Evolutionary conservation across 495 filamentous ascomycete species (phyloP).

Genomic region (Hypoxylon perforatum): DNA sequence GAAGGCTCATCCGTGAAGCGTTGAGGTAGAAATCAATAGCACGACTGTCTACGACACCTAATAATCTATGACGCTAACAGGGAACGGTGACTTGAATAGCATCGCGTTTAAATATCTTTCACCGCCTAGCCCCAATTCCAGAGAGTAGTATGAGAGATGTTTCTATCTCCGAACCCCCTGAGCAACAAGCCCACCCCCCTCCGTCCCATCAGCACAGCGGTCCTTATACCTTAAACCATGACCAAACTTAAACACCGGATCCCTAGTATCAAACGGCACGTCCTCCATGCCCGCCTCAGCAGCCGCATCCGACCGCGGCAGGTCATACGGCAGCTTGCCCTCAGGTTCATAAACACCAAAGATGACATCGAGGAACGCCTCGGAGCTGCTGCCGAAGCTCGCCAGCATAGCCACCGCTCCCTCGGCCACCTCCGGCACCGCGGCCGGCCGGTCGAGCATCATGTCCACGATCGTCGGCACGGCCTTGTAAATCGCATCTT

Average conservation of each 20-base stretch:
- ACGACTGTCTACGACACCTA: too few species aligned
- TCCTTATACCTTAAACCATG: slow-evolving; percentile 35
- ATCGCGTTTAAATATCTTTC: too few species aligned
- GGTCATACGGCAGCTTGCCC: slow-evolving; percentile 38
- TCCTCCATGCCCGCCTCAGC: slow-evolving; percentile 30
- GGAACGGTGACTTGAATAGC: too few species aligned
- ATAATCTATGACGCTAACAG: too few species aligned
- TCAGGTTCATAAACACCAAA: slow-evolving; percentile 40
- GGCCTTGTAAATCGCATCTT: slow-evolving; percentile 43
- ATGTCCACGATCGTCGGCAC: slow-evolving; percentile 48
- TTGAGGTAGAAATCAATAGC: too few species aligned
- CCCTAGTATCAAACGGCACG: slow-evolving; percentile 39
- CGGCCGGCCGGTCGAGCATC: slow-evolving; percentile 46
- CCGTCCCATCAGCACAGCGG: not conserved
- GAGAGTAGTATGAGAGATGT: too few species aligned
- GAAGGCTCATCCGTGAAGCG: too few species aligned
- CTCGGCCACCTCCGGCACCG: slow-evolving; percentile 46
- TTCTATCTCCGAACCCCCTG: not conserved
- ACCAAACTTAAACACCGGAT: slow-evolving; percentile 40
- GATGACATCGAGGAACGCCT: slow-evolving; percentile 47
- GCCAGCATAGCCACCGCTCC: slow-evolving; percentile 39
- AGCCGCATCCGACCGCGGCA: slow-evolving; percentile 34
- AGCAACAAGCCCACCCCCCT: not conserved
- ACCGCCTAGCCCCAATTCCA: too few species aligned
- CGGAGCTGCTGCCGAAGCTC: slow-evolving; percentile 44